These are phyloP conservation scores for Phytophthora litchii DNA, from an alignment of 352 stramenopile species.

Conservation along the genomic window DNA sequence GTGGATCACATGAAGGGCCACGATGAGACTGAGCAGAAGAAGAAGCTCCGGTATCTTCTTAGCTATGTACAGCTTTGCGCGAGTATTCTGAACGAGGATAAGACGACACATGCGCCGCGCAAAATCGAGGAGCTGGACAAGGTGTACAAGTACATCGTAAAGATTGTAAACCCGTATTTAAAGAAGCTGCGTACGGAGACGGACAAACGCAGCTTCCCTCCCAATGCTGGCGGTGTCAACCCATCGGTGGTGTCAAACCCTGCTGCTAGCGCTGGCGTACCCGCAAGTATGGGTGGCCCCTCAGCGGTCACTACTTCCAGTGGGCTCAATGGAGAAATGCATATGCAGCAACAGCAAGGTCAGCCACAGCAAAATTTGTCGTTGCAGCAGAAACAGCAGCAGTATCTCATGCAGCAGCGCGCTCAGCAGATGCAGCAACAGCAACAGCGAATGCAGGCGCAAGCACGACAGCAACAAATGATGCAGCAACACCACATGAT, in stretches of 20 bases:
- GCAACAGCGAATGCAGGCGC: conserved; percentile 55
- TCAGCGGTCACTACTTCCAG: conserved; percentile 19
- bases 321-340: conserved; percentile 26
- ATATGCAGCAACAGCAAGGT: conserved; percentile 40
- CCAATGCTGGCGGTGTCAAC: conserved; percentile 23
- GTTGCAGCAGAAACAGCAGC: conserved; percentile 53
- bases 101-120: conserved; percentile 67
- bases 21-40: conserved; percentile 87
- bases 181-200: conserved; percentile 87
- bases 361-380: conserved; percentile 24
- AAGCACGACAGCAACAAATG: conserved; percentile 49
- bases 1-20: conserved; percentile 89
- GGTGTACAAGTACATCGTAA: conserved; percentile 91
- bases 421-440: conserved; percentile 60
- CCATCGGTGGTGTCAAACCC: conserved; percentile 9
- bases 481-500: conserved; percentile 58
- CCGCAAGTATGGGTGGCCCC: conserved; percentile 16
- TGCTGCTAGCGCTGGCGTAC: conserved; percentile 18
- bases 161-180: conserved; percentile 87
- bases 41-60: conserved; percentile 83
- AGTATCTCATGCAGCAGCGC: conserved; percentile 60
- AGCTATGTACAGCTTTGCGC: conserved; percentile 85
- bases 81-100: conserved; percentile 80
- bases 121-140: conserved; percentile 87
- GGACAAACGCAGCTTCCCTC: conserved; percentile 60